phyloP scores from a whole-genome alignment of 2,329 filamentous ascomycete species.

The Mycosphaerelloides madeirae region DNA sequence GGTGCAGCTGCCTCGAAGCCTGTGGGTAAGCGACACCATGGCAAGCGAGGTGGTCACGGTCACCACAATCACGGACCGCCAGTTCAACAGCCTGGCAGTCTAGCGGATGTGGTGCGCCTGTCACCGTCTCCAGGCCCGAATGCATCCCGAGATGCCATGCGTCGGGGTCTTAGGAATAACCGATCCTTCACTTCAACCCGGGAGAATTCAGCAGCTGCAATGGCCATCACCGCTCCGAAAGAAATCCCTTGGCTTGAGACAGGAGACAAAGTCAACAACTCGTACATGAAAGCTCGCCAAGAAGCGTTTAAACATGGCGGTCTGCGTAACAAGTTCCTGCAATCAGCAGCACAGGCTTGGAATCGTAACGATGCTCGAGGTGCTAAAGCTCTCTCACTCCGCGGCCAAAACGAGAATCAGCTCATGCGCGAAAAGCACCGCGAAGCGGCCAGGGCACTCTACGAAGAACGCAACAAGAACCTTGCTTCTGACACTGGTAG shows the following conservation, averaged over 20 bases:
- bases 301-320: conserved; percentile 97
- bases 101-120: conserved; percentile 95
- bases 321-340: conserved; percentile 91
- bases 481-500: conserved; percentile 37
- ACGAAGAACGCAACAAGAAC: conserved; percentile 85
- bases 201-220: conserved; percentile 75
- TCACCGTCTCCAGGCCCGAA: conserved; percentile 67
- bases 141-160: conserved; percentile 49
- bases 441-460: conserved; percentile 84
- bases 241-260: conserved; percentile 97
- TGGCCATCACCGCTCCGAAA: conserved; percentile 79
- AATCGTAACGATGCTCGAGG: conserved; percentile 95
- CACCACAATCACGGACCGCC: conserved; percentile 61
- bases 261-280: conserved; percentile 82
- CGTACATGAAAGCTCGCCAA: conserved; percentile 88
- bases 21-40: conserved; percentile 79
- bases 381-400: conserved; percentile 87
- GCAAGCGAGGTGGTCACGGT: conserved; percentile 80
- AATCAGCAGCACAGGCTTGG: conserved; percentile 97
- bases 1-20: conserved; percentile 70
- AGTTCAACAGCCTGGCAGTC: conserved; percentile 67
- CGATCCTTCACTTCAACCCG: conserved; percentile 59
- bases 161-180: conserved; percentile 55
- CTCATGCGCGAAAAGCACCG: conserved; percentile 95
- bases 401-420: conserved; percentile 94